These are phyloP conservation scores for Lactuca sativa DNA, from an alignment of 129 eudicot species.

Conservation along the genomic window DNA sequence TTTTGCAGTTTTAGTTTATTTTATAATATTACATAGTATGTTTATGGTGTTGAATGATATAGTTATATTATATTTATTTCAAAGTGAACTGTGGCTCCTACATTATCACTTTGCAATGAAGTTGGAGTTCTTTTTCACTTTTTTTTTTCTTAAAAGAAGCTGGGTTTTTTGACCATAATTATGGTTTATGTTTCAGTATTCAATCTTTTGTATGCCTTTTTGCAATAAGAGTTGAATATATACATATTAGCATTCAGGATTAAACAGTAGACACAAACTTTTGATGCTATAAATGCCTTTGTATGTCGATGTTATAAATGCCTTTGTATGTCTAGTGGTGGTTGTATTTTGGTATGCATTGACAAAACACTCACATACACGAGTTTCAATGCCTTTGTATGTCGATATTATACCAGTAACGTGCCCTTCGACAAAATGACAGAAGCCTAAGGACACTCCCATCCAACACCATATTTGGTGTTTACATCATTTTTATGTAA, in stretches of 20 bases:
- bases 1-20: background rate
- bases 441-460: no score
- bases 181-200: constrained; percentile 22
- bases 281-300: constrained; percentile 6
- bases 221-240: constrained; percentile 6
- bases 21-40: no score
- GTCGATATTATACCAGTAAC: no score
- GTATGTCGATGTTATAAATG: constrained; percentile 8
- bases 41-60: background rate
- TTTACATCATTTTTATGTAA: no score
- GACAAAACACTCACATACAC: constrained; percentile 15
- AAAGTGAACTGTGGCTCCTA: constrained; percentile 30
- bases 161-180: constrained; percentile 28
- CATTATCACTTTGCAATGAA: constrained; percentile 22
- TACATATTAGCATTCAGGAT: constrained; percentile 6
- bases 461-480: no score
- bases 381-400: background rate
- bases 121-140: background rate
- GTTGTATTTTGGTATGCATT: constrained; percentile 17
- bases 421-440: no score
- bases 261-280: background rate
- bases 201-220: constrained; percentile 21
- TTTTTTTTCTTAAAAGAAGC: constrained; percentile 6
- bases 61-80: background rate
- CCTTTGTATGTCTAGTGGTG: background rate